Conservation (phyloP, 257 asterid genomes). For the Dorcoceras hygrometricum region DNA sequence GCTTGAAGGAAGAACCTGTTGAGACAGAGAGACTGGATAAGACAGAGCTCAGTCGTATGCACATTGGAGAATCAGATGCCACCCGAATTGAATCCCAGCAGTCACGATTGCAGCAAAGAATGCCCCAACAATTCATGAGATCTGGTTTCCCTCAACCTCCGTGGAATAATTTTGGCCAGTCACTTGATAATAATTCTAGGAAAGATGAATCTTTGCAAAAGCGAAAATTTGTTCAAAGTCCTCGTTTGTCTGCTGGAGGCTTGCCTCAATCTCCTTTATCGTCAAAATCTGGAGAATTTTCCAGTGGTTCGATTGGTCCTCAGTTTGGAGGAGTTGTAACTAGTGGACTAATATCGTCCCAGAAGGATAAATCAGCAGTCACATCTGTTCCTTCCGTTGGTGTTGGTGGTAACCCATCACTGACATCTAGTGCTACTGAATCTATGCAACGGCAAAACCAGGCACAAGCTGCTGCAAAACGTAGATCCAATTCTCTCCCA, state of each 20-base stretch:
- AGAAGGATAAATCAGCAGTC: constrained; percentile 76
- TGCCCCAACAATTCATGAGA: constrained; percentile 63
- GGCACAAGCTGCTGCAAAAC: constrained; percentile 69
- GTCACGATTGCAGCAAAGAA: constrained; percentile 69
- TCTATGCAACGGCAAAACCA: constrained; percentile 75
- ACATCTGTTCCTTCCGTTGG: constrained; percentile 60
- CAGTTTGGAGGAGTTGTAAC: constrained; percentile 75
- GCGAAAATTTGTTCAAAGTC: constrained; percentile 83
- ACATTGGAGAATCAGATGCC: constrained; percentile 50
- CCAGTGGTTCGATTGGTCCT: constrained; percentile 86
- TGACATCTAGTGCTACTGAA: constrained; percentile 69
- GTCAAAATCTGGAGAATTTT: constrained; percentile 90
- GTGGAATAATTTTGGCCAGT: constrained; percentile 74
- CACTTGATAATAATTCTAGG: constrained; percentile 62
- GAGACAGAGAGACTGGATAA: constrained; percentile 73
- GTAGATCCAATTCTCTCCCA: constrained; percentile 79
- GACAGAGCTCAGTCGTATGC: constrained; percentile 49
- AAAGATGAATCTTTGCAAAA: constrained; percentile 74
- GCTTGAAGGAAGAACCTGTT: constrained; percentile 84
- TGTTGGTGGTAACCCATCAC: constrained; percentile 54
- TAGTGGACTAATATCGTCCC: constrained; percentile 61
- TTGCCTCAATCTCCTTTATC: constrained; percentile 98
- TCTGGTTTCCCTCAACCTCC: constrained; percentile 63
- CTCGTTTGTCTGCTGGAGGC: constrained; percentile 87
- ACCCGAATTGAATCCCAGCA: constrained; percentile 57